A percentile compares a stretch with the other conserved stretches of the same genome.
Evolutionary conservation across 176 grass and related monocot species (phyloP).

Genomic region (Musa schizocarpa): DNA sequence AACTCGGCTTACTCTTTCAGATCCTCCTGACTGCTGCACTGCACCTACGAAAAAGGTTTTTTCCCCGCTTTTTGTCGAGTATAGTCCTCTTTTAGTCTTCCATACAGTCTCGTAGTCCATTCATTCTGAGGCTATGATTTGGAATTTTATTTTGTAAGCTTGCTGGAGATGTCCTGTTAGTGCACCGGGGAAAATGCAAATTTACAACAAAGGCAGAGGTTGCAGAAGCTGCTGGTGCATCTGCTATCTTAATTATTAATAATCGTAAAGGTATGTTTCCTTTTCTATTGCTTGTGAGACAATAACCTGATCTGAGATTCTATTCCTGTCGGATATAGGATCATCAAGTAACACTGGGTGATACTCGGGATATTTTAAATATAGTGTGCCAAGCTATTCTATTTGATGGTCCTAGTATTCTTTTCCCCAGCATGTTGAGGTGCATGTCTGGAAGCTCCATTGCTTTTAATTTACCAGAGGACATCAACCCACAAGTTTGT

Average conservation of each 20-base stretch:
- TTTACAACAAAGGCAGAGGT: conserved; percentile 75
- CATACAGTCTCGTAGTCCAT: background rate
- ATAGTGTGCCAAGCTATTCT: no score
- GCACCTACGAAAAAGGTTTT: conserved; percentile 43
- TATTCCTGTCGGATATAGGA: background rate
- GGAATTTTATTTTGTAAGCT: conserved; percentile 31
- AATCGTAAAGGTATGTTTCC: conserved; percentile 46
- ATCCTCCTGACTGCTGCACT: conserved; percentile 64
- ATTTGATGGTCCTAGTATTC: background rate
- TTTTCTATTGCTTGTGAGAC: background rate
- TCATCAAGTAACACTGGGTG: background rate
- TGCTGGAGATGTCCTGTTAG: conserved; percentile 71
- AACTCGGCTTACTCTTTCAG: conserved; percentile 45
- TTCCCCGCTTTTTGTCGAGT: conserved; percentile 6
- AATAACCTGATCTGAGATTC: background rate
- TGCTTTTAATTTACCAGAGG: background rate
- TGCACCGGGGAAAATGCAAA: conserved; percentile 69
- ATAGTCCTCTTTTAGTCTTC: conserved; percentile 6
- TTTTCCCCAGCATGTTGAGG: background rate
- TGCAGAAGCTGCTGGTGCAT: conserved; percentile 83
- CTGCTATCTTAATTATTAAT: conserved; percentile 90
- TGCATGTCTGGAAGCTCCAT: background rate
- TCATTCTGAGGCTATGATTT: conserved; percentile 1
- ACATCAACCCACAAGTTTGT: background rate
- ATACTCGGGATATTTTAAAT: background rate